Percentiles rank a stretch among this genome's conserved stretches.
Evolutionary conservation across 2,329 filamentous ascomycete species (phyloP).

Genomic region (Hypoxylon sp.): DNA sequence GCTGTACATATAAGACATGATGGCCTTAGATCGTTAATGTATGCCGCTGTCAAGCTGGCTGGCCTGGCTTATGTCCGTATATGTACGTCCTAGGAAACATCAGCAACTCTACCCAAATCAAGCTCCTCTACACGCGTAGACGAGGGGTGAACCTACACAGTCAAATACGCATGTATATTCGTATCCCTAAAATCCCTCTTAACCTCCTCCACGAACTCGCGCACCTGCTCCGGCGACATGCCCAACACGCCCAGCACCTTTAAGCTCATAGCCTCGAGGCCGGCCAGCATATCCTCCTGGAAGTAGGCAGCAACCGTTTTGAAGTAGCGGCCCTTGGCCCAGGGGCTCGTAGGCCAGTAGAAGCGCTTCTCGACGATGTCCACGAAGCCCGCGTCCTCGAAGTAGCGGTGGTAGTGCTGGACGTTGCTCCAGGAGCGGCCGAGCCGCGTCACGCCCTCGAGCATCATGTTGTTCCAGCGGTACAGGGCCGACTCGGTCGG

Average conservation of each 20-base stretch:
- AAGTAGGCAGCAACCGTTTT: conserved; percentile 55
- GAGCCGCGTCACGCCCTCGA: conserved; percentile 50
- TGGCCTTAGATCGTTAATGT: neutral
- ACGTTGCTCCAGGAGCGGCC: conserved; percentile 53
- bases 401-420: conserved; percentile 49
- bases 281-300: conserved; percentile 52
- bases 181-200: conserved; percentile 53
- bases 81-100: conserved; percentile 45
- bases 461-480: conserved; percentile 54
- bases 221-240: conserved; percentile 50
- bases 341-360: conserved; percentile 56
- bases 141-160: conserved; percentile 49
- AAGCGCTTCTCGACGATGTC: conserved; percentile 52
- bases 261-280: conserved; percentile 55
- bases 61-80: conserved; percentile 39
- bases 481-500: conserved; percentile 53
- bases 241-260: conserved; percentile 54
- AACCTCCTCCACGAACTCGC: conserved; percentile 53
- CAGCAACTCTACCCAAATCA: neutral
- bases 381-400: conserved; percentile 54
- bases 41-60: neutral
- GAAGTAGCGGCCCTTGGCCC: conserved; percentile 56
- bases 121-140: neutral
- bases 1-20: neutral
- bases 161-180: conserved; percentile 55